Evolutionary conservation across 768 basidiomycete species (phyloP).

Genomic region (Polyporus arcularius): DNA sequence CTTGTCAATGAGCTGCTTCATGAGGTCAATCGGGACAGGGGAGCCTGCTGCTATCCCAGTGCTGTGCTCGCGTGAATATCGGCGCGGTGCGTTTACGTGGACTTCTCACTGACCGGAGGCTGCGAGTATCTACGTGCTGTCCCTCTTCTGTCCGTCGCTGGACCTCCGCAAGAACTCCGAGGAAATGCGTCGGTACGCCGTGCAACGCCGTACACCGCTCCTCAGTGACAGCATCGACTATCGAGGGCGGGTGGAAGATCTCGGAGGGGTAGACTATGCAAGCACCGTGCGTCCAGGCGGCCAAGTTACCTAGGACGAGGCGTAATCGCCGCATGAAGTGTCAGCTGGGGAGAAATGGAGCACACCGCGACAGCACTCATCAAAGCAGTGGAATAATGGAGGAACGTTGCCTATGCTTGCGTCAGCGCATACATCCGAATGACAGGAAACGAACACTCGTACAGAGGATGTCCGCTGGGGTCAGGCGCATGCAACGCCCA

Average conservation of each 20-base stretch:
- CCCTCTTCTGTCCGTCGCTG: conserved; percentile 51
- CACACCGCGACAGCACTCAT: conserved; percentile 49
- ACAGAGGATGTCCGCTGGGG: conserved; percentile 71
- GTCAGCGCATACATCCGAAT: neutral
- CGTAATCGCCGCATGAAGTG: conserved; percentile 41
- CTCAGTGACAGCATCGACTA: conserved; percentile 67
- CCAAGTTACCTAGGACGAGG: conserved; percentile 79
- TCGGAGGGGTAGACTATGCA: conserved; percentile 77
- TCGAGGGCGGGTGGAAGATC: conserved; percentile 59
- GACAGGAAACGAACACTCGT: conserved; percentile 22
- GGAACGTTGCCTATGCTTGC: conserved; percentile 68
- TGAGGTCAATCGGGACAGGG: conserved; percentile 75
- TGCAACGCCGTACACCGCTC: conserved; percentile 80
- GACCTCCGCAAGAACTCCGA: conserved; percentile 71
- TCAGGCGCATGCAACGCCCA: conserved; percentile 70
- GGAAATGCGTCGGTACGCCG: conserved; percentile 85
- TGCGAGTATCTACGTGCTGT: conserved; percentile 47
- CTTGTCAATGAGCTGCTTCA: conserved; percentile 68
- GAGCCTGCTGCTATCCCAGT: conserved; percentile 86
- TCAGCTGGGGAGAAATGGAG: neutral
- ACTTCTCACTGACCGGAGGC: conserved; percentile 51
- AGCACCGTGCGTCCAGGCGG: conserved; percentile 73
- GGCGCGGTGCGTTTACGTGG: neutral
- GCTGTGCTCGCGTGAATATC: conserved; percentile 35
- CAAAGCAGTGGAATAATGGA: conserved; percentile 87